Conservation (phyloP, 148 eudicot genomes). For the Rhododendron griersonianum region DNA sequence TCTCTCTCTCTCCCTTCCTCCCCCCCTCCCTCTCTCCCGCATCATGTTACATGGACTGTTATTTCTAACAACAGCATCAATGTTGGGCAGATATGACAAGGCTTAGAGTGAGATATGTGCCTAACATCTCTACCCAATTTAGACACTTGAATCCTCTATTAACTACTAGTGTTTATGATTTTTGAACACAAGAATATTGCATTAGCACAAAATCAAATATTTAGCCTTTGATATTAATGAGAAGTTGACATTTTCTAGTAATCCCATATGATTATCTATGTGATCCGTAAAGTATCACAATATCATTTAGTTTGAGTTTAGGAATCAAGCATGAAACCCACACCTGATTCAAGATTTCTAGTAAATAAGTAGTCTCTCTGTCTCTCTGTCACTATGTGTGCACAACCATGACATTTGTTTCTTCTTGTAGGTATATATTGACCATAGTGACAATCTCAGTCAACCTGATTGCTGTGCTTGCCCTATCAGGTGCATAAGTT, state of each 20-base stretch:
- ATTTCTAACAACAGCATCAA: not conserved
- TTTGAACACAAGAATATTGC: not conserved
- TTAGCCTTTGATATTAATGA: not conserved
- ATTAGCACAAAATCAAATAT: not conserved
- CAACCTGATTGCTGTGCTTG: constrained; percentile 38
- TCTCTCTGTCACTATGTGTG: not conserved
- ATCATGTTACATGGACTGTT: not conserved
- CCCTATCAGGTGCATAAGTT: constrained; percentile 46
- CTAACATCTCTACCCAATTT: not conserved
- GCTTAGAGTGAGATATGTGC: not conserved
- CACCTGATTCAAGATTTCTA: not conserved
- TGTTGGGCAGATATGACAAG: not conserved
- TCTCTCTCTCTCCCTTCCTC: not conserved
- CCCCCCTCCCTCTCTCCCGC: not conserved
- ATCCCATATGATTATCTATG: not conserved
- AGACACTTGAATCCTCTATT: not conserved
- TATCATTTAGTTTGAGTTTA: not conserved
- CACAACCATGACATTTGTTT: not conserved
- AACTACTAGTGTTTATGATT: no score
- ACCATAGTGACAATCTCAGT: constrained; percentile 39
- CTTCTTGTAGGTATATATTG: constrained; percentile 43
- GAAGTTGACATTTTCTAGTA: not conserved
- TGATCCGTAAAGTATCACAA: not conserved
- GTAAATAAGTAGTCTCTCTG: not conserved
- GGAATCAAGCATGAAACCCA: not conserved